Evolutionary conservation across 805 yeast species (phyloP), one percentile per base, ranked within the genome.

Genomic region (baker's yeast (Saccharomyces cerevisiae)): DNA sequence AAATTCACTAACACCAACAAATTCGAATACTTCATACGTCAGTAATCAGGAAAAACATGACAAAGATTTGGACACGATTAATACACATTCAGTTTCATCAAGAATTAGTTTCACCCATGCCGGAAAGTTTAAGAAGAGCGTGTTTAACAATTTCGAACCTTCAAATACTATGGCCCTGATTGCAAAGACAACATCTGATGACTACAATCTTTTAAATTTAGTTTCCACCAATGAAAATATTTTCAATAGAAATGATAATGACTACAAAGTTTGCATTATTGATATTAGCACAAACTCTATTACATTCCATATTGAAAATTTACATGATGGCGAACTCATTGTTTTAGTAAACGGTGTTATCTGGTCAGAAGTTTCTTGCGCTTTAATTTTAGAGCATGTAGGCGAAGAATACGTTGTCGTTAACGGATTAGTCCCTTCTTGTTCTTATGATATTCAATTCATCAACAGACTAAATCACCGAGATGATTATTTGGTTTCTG

Each of bases 311-410:
- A 66, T 81, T 32, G 73, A 76, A 50, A 75, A 79, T 51, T 74
- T 75, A 21, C 65, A 67, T 48, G 71, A 74, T 53, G 75, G 76
- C 50, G 76, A 70, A 53, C 64, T 78, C 5, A 70, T 73, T 48
- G 76, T 76, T 11, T 69, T 74, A 53, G 88, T 85, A 4, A 84
- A 85, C 61, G 89, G 88, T 24, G 77, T 84, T 24, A 75, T 79
- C 13, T 85, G 90, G 90, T 79, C 82, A 27, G 88, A 83, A 62
- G 81, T 82, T 1, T 75, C 82, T 0, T 74, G 79, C 41, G 82
- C 82, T 8, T 56, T 69, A 2, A 58, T 64, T 6, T 51, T 63
- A 49, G 72, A 74, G 14, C 64, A 73, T 17, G 71, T 71, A 24
- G 76, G 76, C 31, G 78, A 79, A 48, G 80, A 79, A 52, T 70